Evolutionary conservation across 768 basidiomycete species (phyloP), one percentile per base, ranked within the genome.

Genomic region (Leccinum arenicola): DNA sequence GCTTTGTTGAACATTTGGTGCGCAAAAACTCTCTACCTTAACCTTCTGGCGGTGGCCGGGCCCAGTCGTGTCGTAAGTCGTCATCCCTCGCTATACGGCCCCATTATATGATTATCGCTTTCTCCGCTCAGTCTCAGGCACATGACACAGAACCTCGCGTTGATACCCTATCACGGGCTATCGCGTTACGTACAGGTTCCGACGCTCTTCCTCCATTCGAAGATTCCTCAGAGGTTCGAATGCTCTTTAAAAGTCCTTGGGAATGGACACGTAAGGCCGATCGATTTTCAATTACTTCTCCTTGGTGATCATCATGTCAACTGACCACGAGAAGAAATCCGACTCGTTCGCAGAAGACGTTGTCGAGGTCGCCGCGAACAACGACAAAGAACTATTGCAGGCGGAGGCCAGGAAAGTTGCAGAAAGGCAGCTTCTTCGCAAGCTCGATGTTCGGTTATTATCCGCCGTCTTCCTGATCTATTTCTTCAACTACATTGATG

Each of bases 321-420:
- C 35, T 14, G 49, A 56, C 10, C 40, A n/a, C 4, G 61, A 69
- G 59, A 61, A 69, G 57, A 64, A 64, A 52, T 47, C 11, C n/a
- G 57, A 62, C 3, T 61, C 57, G 12, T 58, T 50, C 35, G 35
- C 57, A 2, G 56, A 61, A 5, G 50, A 60, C 47, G 23, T 21
- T 2, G 19, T 27, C 15, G 45, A 38, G 33, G 33, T 51, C 29
- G 29, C 17, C 12, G 47, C 47, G 14, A 53, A 21, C 12, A 12
- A 33, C 11, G 47, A 35, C 6, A 10, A 54, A 10, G 56, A 57
- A 23, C 6, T 49, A 7, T 19, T 58, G 21, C 51, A 36, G 6
- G 21, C n/a, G 5, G 62, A 48, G 19, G 47, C 23, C 21, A 11
- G 47, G 14, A 23, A 4, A 15, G 11, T 21, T 21, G 47, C 23